These are phyloP conservation scores for Berberis thunbergii DNA, from an alignment of 164 flowering plant species.

Conservation along the genomic window DNA sequence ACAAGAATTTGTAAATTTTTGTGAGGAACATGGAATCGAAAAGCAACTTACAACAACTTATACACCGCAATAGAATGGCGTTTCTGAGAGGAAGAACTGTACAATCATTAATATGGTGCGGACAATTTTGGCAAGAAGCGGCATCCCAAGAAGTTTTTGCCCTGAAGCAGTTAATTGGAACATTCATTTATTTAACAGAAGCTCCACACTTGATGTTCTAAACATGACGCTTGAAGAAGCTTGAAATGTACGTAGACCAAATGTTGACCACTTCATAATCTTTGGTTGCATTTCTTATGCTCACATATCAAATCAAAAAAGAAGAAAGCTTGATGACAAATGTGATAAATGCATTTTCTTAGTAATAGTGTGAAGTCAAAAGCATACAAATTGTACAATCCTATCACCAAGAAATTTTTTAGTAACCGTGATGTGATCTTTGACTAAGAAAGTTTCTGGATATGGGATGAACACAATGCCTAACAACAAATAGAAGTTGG, in stretches of 20 bases:
- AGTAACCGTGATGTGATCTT: neutral
- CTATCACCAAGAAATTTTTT: neutral
- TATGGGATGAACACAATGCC: neutral
- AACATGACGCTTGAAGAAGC: conserved; percentile 1
- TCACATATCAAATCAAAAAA: neutral
- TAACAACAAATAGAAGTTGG: neutral
- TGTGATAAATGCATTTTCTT: neutral
- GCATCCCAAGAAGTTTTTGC: too few relatives aligned
- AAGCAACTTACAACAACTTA: too few relatives aligned
- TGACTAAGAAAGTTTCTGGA: neutral
- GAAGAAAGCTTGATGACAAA: conserved; percentile 1
- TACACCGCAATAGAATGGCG: too few relatives aligned
- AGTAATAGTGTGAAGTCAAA: neutral
- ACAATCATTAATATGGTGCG: too few relatives aligned
- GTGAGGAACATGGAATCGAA: too few relatives aligned
- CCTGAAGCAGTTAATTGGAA: neutral
- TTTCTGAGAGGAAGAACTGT: too few relatives aligned
- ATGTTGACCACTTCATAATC: neutral
- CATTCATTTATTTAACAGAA: neutral
- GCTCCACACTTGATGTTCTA: neutral
- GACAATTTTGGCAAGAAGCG: too few relatives aligned
- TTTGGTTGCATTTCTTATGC: conserved; percentile 3
- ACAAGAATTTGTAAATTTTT: too few relatives aligned
- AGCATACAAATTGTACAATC: neutral
- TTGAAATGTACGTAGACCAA: neutral